Base-by-base conservation (phyloP, 2,329 filamentous ascomycete genomes). In the Nemania serpens region DNA sequence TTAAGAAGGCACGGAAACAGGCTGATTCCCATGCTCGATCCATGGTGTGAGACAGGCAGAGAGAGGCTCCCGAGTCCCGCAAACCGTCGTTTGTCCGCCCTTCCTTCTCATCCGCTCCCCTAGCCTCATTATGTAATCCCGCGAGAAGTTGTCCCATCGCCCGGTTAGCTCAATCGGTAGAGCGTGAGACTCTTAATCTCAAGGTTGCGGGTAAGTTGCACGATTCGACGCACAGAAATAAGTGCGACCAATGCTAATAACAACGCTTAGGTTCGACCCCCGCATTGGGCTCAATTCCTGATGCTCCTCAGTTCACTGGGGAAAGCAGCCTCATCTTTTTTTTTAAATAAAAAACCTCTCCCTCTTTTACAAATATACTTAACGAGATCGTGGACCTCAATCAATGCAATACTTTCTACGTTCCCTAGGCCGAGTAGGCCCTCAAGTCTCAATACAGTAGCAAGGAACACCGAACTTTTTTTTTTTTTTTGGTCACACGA, bases 91-190 rank as follows among this genome's bases (percentile, higher is more conserved):
- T n/a, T n/a, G n/a, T n/a, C n/a, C n/a, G n/a, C n/a, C n/a, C 11
- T 39, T 12, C 15, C 36, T n/a, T 39, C 36, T 5, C 25, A 29
- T 29, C 25, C 25, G 20, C 20, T 22, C 42, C 18, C 25, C 39
- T 37, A 18, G 22, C 13, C 25, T 46, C 18, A 46, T 58, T 52
- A 58, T 33, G 34, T 58, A 58, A 58, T 46, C 15, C 1, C 9
- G 12, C 22, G 29, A 46, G 2, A 3, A 11, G 11, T 29, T 7
- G 25, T 29, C 4, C 25, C 25, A 29, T 29, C 34, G 80, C 81
- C 81, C 77, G 81, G 81, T 80, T 86, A 86, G 84, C 84, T 86
- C 84, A 86, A 86, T 86, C 83, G 83, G 84, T 87, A 88, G 85
- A 88, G 85, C 85, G 85, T 88, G 81, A 87, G 85, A 87, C 86